Evolutionary conservation across 2,329 filamentous ascomycete genomes (phyloP).

Genomic region (Aotearoamyces nothofagi): DNA sequence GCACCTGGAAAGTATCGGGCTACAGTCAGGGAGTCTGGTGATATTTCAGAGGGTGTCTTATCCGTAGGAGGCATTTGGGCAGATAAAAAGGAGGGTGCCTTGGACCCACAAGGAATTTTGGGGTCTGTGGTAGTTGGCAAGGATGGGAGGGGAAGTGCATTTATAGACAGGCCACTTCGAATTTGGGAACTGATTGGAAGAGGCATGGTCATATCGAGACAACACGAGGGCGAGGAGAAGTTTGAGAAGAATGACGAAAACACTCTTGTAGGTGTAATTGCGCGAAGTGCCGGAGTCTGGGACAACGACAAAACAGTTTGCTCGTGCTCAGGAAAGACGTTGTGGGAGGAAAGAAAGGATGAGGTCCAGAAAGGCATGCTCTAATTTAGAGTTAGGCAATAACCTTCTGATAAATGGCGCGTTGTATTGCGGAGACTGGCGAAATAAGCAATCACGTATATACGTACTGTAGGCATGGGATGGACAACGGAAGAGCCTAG

Average conservation of each 20-base stretch:
- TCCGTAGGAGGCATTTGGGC: slow-evolving; percentile 70
- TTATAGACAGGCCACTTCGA: slow-evolving; percentile 68
- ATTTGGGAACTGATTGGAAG: slow-evolving; percentile 96
- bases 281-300: slow-evolving; percentile 93
- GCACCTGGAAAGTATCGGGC: slow-evolving; percentile 69
- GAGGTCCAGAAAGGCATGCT: slow-evolving; percentile 85
- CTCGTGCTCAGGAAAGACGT: slow-evolving; percentile 92
- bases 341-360: slow-evolving; percentile 93
- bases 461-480: too few relatives aligned
- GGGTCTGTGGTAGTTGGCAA: slow-evolving; percentile 18
- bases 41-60: slow-evolving; percentile 70
- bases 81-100: slow-evolving; percentile 25
- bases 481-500: too few relatives aligned
- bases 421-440: too few relatives aligned
- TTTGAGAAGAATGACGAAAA: slow-evolving; percentile 62
- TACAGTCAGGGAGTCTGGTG: slow-evolving; percentile 71
- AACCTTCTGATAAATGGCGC: too few relatives aligned
- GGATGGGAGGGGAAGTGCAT: slow-evolving; percentile 62
- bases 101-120: slow-evolving; percentile 17
- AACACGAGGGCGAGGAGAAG: slow-evolving; percentile 41
- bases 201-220: slow-evolving; percentile 69
- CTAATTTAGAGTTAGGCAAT: too few relatives aligned
- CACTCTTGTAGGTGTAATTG: slow-evolving; percentile 85
- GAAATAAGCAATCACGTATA: too few relatives aligned
- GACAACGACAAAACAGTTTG: slow-evolving; percentile 98